These are phyloP conservation scores for Penicillium parvum DNA, from an alignment of 495 filamentous ascomycete species.

Conservation along the genomic window DNA sequence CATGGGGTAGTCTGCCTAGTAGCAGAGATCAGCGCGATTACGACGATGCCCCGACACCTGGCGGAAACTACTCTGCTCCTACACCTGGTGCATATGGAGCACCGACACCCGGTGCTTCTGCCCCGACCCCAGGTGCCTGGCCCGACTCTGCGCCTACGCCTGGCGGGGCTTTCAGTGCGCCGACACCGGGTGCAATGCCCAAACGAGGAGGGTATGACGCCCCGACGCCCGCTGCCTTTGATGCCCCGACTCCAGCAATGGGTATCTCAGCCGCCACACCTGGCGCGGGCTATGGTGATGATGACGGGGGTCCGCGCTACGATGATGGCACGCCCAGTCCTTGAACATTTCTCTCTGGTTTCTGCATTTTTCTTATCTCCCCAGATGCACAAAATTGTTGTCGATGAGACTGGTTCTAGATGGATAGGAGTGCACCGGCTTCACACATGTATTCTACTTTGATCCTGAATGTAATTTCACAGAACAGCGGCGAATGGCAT, in stretches of 20 bases:
- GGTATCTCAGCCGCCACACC: slow-evolving; percentile 67
- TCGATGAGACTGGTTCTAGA: slow-evolving; percentile 8
- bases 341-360: slow-evolving; percentile 13
- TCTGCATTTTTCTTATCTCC: slow-evolving; percentile 2
- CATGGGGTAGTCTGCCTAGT: slow-evolving; percentile 34
- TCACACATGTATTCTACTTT: slow-evolving; percentile 28
- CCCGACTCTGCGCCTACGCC: slow-evolving; percentile 61
- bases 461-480: slow-evolving; percentile 18
- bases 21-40: slow-evolving; percentile 27
- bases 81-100: slow-evolving; percentile 51
- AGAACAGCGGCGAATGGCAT: slow-evolving; percentile 15
- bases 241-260: slow-evolving; percentile 77
- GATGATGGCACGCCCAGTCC: slow-evolving; percentile 52
- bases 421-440: slow-evolving; percentile 15
- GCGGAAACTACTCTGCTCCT: slow-evolving; percentile 53
- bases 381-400: slow-evolving; percentile 9
- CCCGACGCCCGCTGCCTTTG: slow-evolving; percentile 56
- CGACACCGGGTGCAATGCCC: slow-evolving; percentile 47
- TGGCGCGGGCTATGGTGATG: slow-evolving; percentile 58
- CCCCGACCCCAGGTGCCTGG: slow-evolving; percentile 73
- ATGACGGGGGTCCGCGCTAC: slow-evolving; percentile 56
- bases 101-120: slow-evolving; percentile 69
- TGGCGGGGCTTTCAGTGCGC: slow-evolving; percentile 55
- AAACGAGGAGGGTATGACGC: slow-evolving; percentile 49
- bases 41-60: slow-evolving; percentile 74